Evolutionary conservation across 2,329 filamentous ascomycete species (phyloP).

Genomic region (Botrytis fragariae): DNA sequence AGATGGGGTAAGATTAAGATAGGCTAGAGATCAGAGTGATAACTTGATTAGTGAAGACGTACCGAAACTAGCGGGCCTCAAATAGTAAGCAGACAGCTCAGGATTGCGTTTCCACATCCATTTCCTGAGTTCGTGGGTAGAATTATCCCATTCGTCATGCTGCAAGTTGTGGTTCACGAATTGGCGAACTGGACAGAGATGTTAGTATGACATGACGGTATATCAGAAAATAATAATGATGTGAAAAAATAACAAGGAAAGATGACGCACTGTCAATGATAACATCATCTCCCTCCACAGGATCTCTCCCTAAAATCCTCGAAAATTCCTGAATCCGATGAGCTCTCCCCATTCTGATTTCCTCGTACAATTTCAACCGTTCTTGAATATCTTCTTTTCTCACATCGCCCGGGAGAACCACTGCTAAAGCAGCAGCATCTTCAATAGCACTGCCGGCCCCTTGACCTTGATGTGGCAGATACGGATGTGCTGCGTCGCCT

Average conservation of each 20-base stretch:
- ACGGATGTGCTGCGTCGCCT: conserved; percentile 68
- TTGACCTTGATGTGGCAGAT: conserved; percentile 62
- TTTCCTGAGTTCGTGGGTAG: conserved; percentile 46
- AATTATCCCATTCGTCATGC: conserved; percentile 53
- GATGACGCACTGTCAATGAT: conserved; percentile 45
- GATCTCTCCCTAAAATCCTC: conserved; percentile 50
- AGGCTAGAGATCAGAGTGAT: conserved; percentile 30
- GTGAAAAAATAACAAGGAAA: neutral
- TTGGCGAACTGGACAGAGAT: conserved; percentile 37
- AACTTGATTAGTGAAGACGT: neutral
- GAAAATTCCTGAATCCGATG: conserved; percentile 57
- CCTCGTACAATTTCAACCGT: conserved; percentile 58
- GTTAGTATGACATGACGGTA: neutral
- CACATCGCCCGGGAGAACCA: conserved; percentile 52
- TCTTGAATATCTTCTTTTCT: conserved; percentile 47
- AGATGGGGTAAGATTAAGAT: neutral
- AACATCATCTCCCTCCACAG: conserved; percentile 44
- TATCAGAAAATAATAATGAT: neutral
- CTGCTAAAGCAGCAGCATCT: conserved; percentile 58
- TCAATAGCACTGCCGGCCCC: conserved; percentile 65
- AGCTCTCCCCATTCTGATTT: conserved; percentile 56
- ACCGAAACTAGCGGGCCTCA: conserved; percentile 28
- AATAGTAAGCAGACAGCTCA: conserved; percentile 47
- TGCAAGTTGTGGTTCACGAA: conserved; percentile 47
- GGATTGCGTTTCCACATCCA: conserved; percentile 43